Evolutionary conservation across 345 rosid species (phyloP), one percentile per base, ranked within the genome.

Genomic region (Gossypium mustelinum): DNA sequence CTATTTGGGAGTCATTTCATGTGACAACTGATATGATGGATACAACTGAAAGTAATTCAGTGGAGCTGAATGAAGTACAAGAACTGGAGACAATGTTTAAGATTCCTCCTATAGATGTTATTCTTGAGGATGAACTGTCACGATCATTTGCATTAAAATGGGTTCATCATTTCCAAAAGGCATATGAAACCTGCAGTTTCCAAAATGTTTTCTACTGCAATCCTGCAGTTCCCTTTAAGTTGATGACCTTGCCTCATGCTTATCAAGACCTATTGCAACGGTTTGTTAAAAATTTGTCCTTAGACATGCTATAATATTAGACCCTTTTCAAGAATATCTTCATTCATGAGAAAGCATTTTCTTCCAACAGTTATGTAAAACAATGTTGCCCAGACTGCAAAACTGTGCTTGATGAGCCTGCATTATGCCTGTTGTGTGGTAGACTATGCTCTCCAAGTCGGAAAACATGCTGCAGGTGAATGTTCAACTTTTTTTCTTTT

Each of bases 391-490:
- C 79, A 47, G 81, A 83, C 78, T 95, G 99, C 88, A 80, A 82
- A 58, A 71, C 73, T 75, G 74, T 77, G 27, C 65, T 88, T 18
- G 87, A 77, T 7, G 98, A 91, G 54, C 98, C 98, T 47, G 91
- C 93, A 22, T 79, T 95, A 60, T 95, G 98, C 84, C 83, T 95
- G 41, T 81, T 95, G 22, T 95, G 99, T 83, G 98, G 99, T 75
- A 91, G 87, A 86, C 73, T 93, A 78, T 93, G 97, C 89, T 88
- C 88, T 56, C 87, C 89, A 25, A 81, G 63, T 65, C 85, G 91
- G 94, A 91, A 86, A 75, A 22, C 83, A 6, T 95, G 99, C 85
- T 93, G 97, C 99, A 91, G 96, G 99, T 95, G 61, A 39, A 17
- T 73, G 44, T 76, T 72, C 69, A 64, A 29, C 61, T 50, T 61